Conservation (phyloP, 2,329 filamentous ascomycete species). For the Epichloe sylvatica region DNA sequence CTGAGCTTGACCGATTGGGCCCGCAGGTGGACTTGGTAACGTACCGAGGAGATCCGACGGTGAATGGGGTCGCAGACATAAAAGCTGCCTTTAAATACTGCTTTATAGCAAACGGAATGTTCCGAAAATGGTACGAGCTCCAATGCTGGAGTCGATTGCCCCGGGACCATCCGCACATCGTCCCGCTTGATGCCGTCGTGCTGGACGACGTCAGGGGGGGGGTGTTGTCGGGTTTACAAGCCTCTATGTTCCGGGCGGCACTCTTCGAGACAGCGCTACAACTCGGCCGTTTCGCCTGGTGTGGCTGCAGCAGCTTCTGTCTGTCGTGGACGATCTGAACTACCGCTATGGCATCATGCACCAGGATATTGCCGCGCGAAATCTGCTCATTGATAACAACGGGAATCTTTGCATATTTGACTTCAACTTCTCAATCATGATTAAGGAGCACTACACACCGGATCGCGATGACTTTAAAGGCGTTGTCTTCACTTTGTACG, state of each 20-base stretch:
- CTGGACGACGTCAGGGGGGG: conserved; percentile 17
- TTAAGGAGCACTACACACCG: conserved; percentile 6
- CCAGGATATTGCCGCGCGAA: conserved; percentile 24
- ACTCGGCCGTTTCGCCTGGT: conserved; percentile 19
- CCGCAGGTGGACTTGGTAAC: no score
- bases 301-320: conserved; percentile 23
- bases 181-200: conserved; percentile 20
- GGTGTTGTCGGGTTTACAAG: conserved; percentile 12
- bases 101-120: no score
- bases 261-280: conserved; percentile 12
- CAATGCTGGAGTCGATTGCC: no score
- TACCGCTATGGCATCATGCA: conserved; percentile 23
- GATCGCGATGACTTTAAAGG: conserved; percentile 17
- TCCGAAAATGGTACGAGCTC: no score
- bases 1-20: no score
- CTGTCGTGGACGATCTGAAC: conserved; percentile 25
- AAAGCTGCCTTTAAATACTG: no score
- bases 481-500: conserved; percentile 22
- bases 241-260: conserved; percentile 20
- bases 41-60: no score
- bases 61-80: no score
- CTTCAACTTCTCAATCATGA: conserved; percentile 17
- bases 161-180: no score
- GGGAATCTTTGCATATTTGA: conserved; percentile 23
- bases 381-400: conserved; percentile 22